Evolutionary conservation across 176 grass and related monocot species (phyloP).

Genomic region (Bromus sterilis): DNA sequence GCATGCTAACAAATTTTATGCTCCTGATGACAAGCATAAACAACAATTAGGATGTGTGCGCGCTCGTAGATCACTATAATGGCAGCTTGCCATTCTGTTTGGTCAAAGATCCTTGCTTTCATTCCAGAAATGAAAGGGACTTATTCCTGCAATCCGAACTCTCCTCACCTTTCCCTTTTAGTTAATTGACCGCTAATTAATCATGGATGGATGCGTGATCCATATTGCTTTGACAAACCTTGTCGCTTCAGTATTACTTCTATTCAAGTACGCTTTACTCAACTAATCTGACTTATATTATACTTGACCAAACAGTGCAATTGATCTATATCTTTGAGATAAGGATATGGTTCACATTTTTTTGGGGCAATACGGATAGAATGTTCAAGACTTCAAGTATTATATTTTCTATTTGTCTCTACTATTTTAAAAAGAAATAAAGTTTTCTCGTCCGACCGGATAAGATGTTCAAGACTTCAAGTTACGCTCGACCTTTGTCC

Average conservation of each 20-base stretch:
- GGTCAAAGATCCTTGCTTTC: constrained; percentile 1
- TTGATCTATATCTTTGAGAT: neutral
- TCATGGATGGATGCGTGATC: neutral
- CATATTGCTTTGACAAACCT: neutral
- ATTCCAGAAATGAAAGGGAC: constrained; percentile 8
- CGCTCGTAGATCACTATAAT: neutral
- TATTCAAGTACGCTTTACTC: neutral
- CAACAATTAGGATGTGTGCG: neutral
- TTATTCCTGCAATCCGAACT: neutral
- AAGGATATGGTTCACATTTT: too few species aligned
- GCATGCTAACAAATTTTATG: neutral
- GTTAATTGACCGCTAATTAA: neutral
- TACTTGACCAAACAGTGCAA: neutral
- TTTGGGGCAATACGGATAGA: too few species aligned
- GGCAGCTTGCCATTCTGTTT: neutral
- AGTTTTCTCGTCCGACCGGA: too few species aligned
- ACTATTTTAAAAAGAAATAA: too few species aligned
- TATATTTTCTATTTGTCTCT: too few species aligned
- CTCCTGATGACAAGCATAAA: neutral
- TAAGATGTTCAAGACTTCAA: too few species aligned
- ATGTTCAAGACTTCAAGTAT: too few species aligned
- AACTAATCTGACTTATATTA: neutral
- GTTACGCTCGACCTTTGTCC: too few species aligned
- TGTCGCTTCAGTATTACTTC: neutral
- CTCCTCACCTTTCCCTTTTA: neutral